Evolutionary conservation across 306 rosid species (phyloP), one percentile per base, ranked within the genome.

Genomic region (Vigna mungo): DNA sequence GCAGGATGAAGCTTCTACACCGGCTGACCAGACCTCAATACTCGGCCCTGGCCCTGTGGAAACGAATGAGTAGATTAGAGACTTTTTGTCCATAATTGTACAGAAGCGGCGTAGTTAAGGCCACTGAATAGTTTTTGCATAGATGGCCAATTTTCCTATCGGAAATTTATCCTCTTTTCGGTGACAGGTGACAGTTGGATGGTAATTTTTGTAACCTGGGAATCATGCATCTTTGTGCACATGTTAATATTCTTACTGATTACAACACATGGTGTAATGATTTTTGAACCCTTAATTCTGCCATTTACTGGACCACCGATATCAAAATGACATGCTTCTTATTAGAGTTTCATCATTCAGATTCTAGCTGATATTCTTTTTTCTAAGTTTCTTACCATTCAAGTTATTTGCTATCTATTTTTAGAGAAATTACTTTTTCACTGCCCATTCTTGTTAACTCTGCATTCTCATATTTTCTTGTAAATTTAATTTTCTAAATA

Each of bases 41-140:
- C 68, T 76, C 3, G 39, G 11, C 5, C 55, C 71, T 23, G 60
- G 11, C 5, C 55, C 71, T 23, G 60, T 9, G 27, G 82, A 67
- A 71, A 69, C 75, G 56, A 85, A 69, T 47, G 78, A 78, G 77
- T n/a, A 69, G 76, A 15, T 46, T 69, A 82, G 58, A 82, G 62
- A 80, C 54, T 43, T 34, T 34, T 56, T 63, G 60, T 71, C 63
- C 46, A 39, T 73, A 73, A 10, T 66, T 82, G 86, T 83, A 78
- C 76, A 83, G 79, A 82, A 51, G 68, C 7, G 51, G 71, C 47
- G 18, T 47, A 52, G 56, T 44, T 71, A 53, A 69, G 65, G 79
- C 71, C 63, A 32, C 54, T 16, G 44, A 51, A 46, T 54, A 72
- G 61, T 72, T 72, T 34, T 30, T 32, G 54, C 30, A 37, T 71